Percentiles rank a stretch among this genome's conserved stretches.
phyloP scores from a whole-genome alignment of 495 filamentous ascomycete species.

The Cairneyella variabilis region DNA sequence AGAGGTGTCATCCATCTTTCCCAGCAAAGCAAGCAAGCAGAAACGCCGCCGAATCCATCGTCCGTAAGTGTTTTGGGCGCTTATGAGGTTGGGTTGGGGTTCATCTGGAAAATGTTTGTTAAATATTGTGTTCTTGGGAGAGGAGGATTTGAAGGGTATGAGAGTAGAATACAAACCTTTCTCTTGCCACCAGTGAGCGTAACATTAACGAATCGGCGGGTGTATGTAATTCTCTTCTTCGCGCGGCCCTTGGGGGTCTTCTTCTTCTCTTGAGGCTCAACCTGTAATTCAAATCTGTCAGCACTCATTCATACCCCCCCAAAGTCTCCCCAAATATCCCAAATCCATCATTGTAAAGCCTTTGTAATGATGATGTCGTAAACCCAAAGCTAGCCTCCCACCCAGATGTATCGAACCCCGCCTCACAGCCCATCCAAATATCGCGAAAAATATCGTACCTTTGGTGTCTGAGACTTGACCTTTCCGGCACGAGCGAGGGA shows the following conservation, averaged over 20 bases:
- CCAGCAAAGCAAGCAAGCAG: no score
- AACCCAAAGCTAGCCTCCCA: no score
- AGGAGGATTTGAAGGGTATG: neutral
- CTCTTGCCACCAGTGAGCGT: conserved; percentile 98
- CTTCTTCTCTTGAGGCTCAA: conserved; percentile 88
- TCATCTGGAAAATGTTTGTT: conserved; percentile 42
- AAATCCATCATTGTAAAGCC: neutral
- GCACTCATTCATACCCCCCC: conserved; percentile 12
- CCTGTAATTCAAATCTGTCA: conserved; percentile 41
- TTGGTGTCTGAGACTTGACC: conserved; percentile 89
- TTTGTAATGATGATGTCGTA: no score
- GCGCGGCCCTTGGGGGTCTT: conserved; percentile 96
- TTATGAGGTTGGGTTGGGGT: conserved; percentile 58
- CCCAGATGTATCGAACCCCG: neutral
- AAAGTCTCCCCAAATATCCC: neutral
- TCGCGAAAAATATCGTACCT: conserved; percentile 57
- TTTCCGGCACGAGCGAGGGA: conserved; percentile 96
- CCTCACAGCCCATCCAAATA: neutral
- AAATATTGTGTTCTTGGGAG: neutral
- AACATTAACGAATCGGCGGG: conserved; percentile 98
- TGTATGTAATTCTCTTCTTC: conserved; percentile 97
- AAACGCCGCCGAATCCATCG: no score
- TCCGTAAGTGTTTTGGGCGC: no score
- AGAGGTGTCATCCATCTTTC: no score
- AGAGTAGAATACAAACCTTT: conserved; percentile 58